phyloP scores from a whole-genome alignment of 2,329 filamentous ascomycete genomes.

The Pyrenochaeta sp. region DNA sequence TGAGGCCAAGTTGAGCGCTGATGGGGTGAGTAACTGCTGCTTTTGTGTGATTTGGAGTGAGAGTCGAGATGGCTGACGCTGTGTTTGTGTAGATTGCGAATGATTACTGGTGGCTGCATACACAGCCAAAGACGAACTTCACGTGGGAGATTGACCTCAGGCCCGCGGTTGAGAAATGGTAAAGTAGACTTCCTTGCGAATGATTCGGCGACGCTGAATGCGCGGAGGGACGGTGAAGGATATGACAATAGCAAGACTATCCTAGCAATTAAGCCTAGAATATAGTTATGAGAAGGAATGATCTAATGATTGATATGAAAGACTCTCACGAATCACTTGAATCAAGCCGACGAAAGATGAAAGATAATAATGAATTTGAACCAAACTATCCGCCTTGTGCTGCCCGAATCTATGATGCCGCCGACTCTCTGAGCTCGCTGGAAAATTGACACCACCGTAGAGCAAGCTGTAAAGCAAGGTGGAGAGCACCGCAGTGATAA shows the following conservation, averaged over 20 bases:
- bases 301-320: no score
- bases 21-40: slow-evolving; percentile 66
- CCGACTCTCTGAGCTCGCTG: no score
- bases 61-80: slow-evolving; percentile 3
- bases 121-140: slow-evolving; percentile 79
- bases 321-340: no score
- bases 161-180: slow-evolving; percentile 86
- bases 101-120: slow-evolving; percentile 83
- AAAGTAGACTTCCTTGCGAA: slow-evolving; percentile 24
- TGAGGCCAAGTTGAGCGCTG: slow-evolving; percentile 75
- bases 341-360: no score
- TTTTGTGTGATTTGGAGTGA: not conserved
- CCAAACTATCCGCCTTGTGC: no score
- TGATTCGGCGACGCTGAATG: slow-evolving; percentile 1
- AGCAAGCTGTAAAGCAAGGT: no score
- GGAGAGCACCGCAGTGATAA: no score
- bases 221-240: slow-evolving; percentile 1
- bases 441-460: no score
- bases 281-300: no score
- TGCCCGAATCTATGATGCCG: no score
- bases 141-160: slow-evolving; percentile 83
- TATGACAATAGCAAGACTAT: not conserved
- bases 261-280: no score
- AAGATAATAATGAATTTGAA: no score
- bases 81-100: slow-evolving; percentile 74